Evolutionary conservation across 2,329 filamentous ascomycete genomes (phyloP), one percentile per base, ranked within the genome.

Genomic region (Zymoseptoria pseudotritici): DNA sequence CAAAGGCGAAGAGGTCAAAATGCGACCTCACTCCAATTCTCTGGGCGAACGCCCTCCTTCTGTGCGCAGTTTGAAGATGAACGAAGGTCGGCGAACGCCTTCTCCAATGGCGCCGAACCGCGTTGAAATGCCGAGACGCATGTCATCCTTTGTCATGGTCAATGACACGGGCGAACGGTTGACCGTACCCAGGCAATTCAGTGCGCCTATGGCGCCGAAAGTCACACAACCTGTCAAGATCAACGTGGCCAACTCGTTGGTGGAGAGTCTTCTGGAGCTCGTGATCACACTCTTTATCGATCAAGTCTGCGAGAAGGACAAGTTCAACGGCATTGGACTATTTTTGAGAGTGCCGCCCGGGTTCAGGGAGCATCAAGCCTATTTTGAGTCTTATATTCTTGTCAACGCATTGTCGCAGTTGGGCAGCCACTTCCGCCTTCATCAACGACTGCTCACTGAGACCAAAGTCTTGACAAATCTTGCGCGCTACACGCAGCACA

Each of bases 321-420:
- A 99, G 57, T 99, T 97, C 70, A 81, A 87, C 2, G 93, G 94
- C 0, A 89, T 99, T 57, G 86, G 88, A 0, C 77, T 99, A 9
- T 96, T 90, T 69, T 78, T 90, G 57, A 96, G 94, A 72, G 88
- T 93, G 0, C 94, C 95, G 1, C 91, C 94, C 0, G 92, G 93
- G 0, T 96, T 96, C 69, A 85, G 93, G 66, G 94, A 97, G 71
- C 91, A 97, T 67, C 92, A 97, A 69, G 91, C 91, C 0, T 96
- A 92, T 72, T 97, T 99, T 66, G 91, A 96, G 71, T 96, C 94
- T 0, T 97, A 92, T 70, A 78, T 97, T 2, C 78, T 97, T 20
- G 84, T 86, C 26, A 88, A 87, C 64, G 86, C 89, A 0, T 82
- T 97, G 53, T 82, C 85, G 2, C 84, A 88, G 29, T 76, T 96